These are phyloP conservation scores for Dysphania ambrosioides DNA, from an alignment of 148 eudicot genomes.

Conservation along the genomic window DNA sequence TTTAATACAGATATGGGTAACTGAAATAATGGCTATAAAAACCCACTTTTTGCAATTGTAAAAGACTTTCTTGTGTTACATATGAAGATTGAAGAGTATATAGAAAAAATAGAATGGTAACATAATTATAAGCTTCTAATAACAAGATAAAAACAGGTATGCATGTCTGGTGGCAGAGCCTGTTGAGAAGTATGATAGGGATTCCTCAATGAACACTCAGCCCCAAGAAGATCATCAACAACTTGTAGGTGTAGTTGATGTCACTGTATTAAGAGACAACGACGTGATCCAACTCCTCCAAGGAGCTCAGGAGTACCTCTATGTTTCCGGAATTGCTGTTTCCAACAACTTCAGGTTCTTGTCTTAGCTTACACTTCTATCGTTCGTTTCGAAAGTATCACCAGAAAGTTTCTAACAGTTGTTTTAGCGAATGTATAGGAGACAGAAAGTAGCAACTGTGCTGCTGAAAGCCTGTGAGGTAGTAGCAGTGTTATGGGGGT, in stretches of 20 bases:
- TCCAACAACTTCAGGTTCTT: constrained; percentile 55
- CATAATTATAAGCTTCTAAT: no score
- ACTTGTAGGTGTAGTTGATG: constrained; percentile 87
- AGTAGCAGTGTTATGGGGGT: constrained; percentile 56
- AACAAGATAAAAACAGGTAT: constrained; percentile 46
- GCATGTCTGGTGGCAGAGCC: constrained; percentile 89
- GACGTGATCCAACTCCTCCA: constrained; percentile 61
- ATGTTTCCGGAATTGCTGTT: constrained; percentile 92
- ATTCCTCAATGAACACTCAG: constrained; percentile 3
- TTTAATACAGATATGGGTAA: no score
- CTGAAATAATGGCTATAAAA: no score
- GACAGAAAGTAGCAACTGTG: constrained; percentile 82
- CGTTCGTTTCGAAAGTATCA: not conserved
- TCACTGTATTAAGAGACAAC: constrained; percentile 61
- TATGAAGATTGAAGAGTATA: no score
- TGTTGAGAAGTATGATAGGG: constrained; percentile 8
- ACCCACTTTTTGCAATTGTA: no score
- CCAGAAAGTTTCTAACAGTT: not conserved
- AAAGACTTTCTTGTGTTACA: no score
- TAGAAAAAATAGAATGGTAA: no score
- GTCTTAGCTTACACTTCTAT: not conserved
- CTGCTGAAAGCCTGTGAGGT: constrained; percentile 81
- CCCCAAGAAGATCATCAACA: constrained; percentile 15
- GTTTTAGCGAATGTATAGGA: constrained; percentile 34
- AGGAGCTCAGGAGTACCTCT: constrained; percentile 68